Evolutionary conservation across 2,329 filamentous ascomycete species (phyloP).

Genomic region (Aspergillus quadrilineatus): DNA sequence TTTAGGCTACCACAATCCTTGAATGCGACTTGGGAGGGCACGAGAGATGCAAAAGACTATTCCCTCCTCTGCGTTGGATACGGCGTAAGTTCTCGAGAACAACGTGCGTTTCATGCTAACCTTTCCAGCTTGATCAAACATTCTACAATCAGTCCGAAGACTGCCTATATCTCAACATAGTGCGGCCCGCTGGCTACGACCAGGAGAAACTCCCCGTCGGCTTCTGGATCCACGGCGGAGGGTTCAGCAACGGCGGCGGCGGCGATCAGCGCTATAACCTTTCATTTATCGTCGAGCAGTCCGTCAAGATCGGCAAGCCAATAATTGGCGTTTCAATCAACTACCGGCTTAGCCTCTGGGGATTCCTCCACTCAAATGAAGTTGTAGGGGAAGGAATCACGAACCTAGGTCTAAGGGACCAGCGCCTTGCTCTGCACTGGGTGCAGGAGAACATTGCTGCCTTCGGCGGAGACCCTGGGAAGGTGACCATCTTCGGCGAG

Average conservation of each 20-base stretch:
- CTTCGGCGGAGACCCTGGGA: slow-evolving; percentile 15
- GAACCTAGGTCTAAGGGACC: slow-evolving; percentile 36
- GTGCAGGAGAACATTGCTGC: slow-evolving; percentile 19
- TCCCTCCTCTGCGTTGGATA: slow-evolving; percentile 6
- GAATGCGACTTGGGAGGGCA: slow-evolving; percentile 11
- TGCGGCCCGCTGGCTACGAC: slow-evolving; percentile 15
- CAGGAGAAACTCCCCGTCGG: slow-evolving; percentile 17
- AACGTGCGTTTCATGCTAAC: too few relatives aligned
- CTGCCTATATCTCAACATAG: slow-evolving; percentile 25
- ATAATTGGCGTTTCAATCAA: slow-evolving; percentile 54
- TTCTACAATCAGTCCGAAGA: slow-evolving; percentile 18
- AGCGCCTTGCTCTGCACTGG: slow-evolving; percentile 23
- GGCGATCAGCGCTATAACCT: slow-evolving; percentile 52
- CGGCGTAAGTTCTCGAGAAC: not conserved
- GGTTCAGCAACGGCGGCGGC: slow-evolving; percentile 40
- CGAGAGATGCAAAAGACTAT: slow-evolving; percentile 11
- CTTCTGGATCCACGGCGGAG: slow-evolving; percentile 31
- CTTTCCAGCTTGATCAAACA: not conserved
- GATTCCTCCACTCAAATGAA: slow-evolving; percentile 48
- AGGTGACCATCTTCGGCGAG: slow-evolving; percentile 56
- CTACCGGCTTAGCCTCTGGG: slow-evolving; percentile 52
- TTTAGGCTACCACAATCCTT: slow-evolving; percentile 11
- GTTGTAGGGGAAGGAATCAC: slow-evolving; percentile 24
- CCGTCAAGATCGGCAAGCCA: slow-evolving; percentile 49
- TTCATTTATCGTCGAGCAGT: slow-evolving; percentile 56